Evolutionary conservation across 768 basidiomycete genomes (phyloP).

Genomic region (Coprinellus micaceus): DNA sequence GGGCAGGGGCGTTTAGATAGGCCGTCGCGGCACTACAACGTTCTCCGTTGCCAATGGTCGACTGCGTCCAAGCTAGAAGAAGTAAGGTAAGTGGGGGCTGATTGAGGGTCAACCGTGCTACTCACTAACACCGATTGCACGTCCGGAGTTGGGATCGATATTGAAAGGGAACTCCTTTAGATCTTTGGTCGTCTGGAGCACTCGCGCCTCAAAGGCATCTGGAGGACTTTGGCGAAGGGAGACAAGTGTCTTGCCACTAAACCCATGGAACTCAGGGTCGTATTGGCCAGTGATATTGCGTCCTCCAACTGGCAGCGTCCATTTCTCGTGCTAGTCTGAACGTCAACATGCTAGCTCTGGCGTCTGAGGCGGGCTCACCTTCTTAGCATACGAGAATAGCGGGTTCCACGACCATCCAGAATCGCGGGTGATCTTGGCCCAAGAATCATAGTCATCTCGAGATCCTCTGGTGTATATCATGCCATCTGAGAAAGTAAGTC

Average conservation of each 20-base stretch:
- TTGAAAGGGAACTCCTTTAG: constrained; percentile 24
- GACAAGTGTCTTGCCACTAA: constrained; percentile 27
- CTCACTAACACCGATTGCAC: constrained; percentile 29
- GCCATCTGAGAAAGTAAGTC: constrained; percentile 14
- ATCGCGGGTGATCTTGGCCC: constrained; percentile 42
- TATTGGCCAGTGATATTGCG: constrained; percentile 36
- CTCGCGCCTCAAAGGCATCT: constrained; percentile 25
- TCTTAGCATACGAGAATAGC: constrained; percentile 21
- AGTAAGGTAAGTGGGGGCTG: neutral
- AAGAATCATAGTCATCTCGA: constrained; percentile 48
- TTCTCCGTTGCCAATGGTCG: constrained; percentile 22
- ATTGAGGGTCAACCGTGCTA: neutral
- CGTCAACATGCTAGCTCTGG: no score
- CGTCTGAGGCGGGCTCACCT: constrained; percentile 16
- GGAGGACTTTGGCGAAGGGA: constrained; percentile 29
- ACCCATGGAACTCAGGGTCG: constrained; percentile 34
- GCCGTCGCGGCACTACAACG: constrained; percentile 29
- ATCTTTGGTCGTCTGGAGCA: constrained; percentile 29
- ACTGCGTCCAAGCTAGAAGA: constrained; percentile 19
- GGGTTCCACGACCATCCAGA: constrained; percentile 37
- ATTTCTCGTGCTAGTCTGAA: constrained; percentile 38
- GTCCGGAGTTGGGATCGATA: constrained; percentile 27
- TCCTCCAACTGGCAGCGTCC: constrained; percentile 30
- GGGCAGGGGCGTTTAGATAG: constrained; percentile 23
- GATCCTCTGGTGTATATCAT: constrained; percentile 30